Base-by-base conservation (phyloP, 2,329 filamentous ascomycete species). In the Fusarium praegraminearum region DNA sequence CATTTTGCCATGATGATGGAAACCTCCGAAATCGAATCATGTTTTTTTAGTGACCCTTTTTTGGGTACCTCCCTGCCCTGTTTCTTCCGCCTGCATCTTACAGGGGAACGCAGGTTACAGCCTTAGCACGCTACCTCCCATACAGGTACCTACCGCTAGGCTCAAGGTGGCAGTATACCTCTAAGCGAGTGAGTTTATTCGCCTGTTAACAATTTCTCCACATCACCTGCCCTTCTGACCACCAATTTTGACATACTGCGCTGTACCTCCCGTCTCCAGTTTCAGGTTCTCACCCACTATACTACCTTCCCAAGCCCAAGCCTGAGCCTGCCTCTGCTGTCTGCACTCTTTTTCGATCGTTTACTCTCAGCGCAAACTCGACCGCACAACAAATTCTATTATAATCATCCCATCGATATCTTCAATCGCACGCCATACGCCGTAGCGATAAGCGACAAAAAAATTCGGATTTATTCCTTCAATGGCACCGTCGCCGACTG, bases 401-500 rank as follows among this genome's bases (percentile, higher is more conserved):
- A 33, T 24, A 28, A 35, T 26, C 32, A 60, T 41, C 38, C 40
- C 53, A 36, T 56, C 38, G 35, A 58, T 51, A 68, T 38, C 45
- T 45, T 49, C 47, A 49, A 60, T 35, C 43, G 41, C 44, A 58
- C 50, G 61, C 51, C 55, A 57, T 51, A 62, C 50, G 57, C 61
- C 33, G 46, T 50, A 64, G 68, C 62, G 59, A 72, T 40, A 67
- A 65, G 43, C 63, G 58, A 57, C 61, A 28, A 50, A 32, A 47
- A 47, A 57, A 35, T 40, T 46, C 11, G 30, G 40, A 69, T 57
- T 72, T 73, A 67, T 57, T 62, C 69, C 61, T 72, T 76, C 74
- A 71, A 78, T 79, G 78, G 77, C 71, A 74, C 68, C 73, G 75
- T 79, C 76, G 76, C 76, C 74, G 74, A 77, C 73, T 74, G 78